Evolutionary conservation across 768 basidiomycete genomes (phyloP), one percentile per base, ranked within the genome.

Genomic region (Suillus cothurnatus): DNA sequence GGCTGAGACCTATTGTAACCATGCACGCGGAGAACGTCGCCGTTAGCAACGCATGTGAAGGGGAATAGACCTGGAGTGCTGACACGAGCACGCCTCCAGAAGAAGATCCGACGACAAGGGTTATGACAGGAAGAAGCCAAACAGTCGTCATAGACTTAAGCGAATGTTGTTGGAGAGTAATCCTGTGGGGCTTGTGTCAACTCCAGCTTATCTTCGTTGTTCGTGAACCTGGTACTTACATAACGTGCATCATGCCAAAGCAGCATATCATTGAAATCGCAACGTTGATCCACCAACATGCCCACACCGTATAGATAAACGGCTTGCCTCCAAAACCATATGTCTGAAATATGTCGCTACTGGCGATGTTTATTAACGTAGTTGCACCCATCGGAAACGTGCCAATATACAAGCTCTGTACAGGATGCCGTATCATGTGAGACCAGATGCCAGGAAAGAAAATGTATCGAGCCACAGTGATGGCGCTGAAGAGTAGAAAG

Each of bases 111-210:
- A 94, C 92, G 52, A 90, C 84, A 19, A 89, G 81, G 0, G 92
- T 86, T 4, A 94, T 88, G 14, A 92, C 84, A 0, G 93, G 93
- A 36, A 94, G 86, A 9, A 93, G 79, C 91, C 92, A 93, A 26
- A 81, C 73, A 28, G 88, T 77, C 0, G 86, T 86, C 83, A 92
- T 84, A 2, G 77, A 71, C 50, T 83, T 78, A 6, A 88, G 70
- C 0, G 85, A 75, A 71, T 92, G 88, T 7, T 79, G 77, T 23
- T 93, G 89, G n/a, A 84, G 70, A 45, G 80, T 73, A 75, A 85
- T 74, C 87, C 85, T 91, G 82, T 1, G 38, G 3, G 5, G 19
- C 45, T 59, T 62, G 34, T 45, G 62, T 52, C 6, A 36, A 31
- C 15, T 7, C 28, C 21, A 71, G 70, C 74, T 74, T 34, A 66